These are phyloP conservation scores for Elsinoe arachidis DNA, from an alignment of 2,329 filamentous ascomycete species.

Conservation along the genomic window DNA sequence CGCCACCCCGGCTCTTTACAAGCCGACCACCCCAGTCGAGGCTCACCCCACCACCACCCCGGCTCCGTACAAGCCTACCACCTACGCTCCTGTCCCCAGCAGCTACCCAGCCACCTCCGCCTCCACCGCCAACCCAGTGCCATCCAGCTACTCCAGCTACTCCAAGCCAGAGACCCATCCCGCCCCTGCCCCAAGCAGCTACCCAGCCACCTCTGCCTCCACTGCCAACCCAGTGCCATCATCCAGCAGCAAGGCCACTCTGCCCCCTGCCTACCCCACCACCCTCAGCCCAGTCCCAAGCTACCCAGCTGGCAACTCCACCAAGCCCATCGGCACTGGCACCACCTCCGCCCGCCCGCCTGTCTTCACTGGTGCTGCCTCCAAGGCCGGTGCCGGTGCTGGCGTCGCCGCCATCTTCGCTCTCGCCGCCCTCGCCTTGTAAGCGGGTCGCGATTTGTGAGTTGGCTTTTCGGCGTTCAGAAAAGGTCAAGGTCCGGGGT, in stretches of 20 bases:
- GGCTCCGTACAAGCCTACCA: conserved; percentile 38
- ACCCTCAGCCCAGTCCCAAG: conserved; percentile 15
- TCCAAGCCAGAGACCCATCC: conserved; percentile 12
- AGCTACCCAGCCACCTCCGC: conserved; percentile 15
- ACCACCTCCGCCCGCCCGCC: conserved; percentile 25
- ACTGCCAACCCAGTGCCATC: conserved; percentile 6
- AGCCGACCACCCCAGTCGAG: conserved; percentile 32
- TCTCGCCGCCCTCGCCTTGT: conserved; percentile 33
- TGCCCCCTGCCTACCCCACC: conserved; percentile 15
- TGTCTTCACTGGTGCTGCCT: conserved; percentile 43
- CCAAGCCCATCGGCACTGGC: conserved; percentile 11
- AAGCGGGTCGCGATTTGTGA: conserved; percentile 13
- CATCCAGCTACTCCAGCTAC: conserved; percentile 13
- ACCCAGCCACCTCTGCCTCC: conserved; percentile 7
- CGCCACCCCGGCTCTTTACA: conserved; percentile 41
- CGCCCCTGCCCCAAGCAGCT: conserved; percentile 2
- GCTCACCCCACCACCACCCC: conserved; percentile 29
- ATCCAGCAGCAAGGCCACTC: not conserved
- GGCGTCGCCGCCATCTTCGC: conserved; percentile 46
- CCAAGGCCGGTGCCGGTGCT: conserved; percentile 42
- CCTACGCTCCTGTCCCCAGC: conserved; percentile 9
- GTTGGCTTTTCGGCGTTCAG: not conserved
- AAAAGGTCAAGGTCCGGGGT: conserved; percentile 3
- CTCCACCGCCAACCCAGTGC: conserved; percentile 1
- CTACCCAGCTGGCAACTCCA: conserved; percentile 13